phyloP scores from a whole-genome alignment of 2,329 filamentous ascomycete species.

The Cytospora piceae region DNA sequence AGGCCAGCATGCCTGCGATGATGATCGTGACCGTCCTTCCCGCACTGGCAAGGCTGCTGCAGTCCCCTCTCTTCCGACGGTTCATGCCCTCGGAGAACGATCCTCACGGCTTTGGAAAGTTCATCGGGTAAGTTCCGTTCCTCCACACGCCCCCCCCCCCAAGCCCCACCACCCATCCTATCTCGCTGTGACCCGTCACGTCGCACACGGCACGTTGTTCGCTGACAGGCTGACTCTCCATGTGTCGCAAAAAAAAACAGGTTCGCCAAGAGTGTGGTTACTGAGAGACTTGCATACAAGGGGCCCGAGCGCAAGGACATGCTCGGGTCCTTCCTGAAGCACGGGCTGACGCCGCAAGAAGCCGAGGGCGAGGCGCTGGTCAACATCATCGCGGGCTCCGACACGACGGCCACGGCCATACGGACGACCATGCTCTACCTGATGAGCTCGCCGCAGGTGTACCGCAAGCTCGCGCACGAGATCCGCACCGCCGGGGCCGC shows the following conservation, averaged over 20 bases:
- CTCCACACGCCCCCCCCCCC: too few relatives aligned
- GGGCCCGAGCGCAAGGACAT: constrained; percentile 40
- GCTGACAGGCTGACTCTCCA: constrained; percentile 15
- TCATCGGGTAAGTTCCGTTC: constrained; percentile 25
- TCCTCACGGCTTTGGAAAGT: constrained; percentile 29
- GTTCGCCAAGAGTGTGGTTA: constrained; percentile 36
- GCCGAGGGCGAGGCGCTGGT: constrained; percentile 50
- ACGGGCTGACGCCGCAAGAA: constrained; percentile 44
- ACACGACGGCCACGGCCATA: constrained; percentile 55
- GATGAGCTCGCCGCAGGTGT: constrained; percentile 48
- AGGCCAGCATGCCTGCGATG: constrained; percentile 42
- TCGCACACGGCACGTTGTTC: constrained; percentile 1
- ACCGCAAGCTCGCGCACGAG: constrained; percentile 47
- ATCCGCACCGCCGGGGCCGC: constrained; percentile 43
- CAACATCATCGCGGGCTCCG: constrained; percentile 53
- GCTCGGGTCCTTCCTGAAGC: constrained; percentile 47
- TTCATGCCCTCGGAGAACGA: constrained; percentile 31
- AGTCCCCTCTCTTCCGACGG: constrained; percentile 19
- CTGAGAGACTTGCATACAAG: constrained; percentile 37
- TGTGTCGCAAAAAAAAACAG: constrained; percentile 11
- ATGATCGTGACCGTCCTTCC: constrained; percentile 34
- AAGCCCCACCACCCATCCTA: neutral
- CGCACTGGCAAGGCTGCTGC: constrained; percentile 27
- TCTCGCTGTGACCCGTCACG: constrained; percentile 5
- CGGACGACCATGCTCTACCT: constrained; percentile 52